Evolutionary conservation across 352 stramenopile genomes (phyloP), one percentile per base, ranked within the genome.

Genomic region (Phytopythium boreale): DNA sequence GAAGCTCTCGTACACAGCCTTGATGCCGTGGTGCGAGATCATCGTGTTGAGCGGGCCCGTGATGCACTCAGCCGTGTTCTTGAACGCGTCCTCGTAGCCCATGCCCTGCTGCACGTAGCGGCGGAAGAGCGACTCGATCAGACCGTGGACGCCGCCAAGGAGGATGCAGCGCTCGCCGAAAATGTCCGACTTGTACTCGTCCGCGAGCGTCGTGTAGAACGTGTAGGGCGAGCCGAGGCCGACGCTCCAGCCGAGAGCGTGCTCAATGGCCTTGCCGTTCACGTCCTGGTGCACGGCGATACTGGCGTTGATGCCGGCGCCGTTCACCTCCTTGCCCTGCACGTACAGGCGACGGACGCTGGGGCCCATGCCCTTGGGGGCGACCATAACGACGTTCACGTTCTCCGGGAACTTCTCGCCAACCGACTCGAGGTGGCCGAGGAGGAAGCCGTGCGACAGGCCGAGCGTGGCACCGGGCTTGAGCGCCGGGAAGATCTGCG

Each of bases 121-220:
- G 41, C 97, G 92, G 92, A 98, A 98, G 26, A 99, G 90, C 62
- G 94, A 95, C 76, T 99, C 97, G 59, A 99, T 95, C 65, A 99
- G 97, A 65, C 94, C 97, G 80, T 99, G 96, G 34, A 99, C 96
- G 57, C 95, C 97, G 66, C 97, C 97, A 11, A 99, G 84, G 31
- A 99, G 83, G 69, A 99, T 98, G 63, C 96, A 96, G 69, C 97
- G 93, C 72, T 99, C 97, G 63, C 97, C 97, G 62, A 98, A 99
- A 76, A 99, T 99, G 86, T 99, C 97, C 67, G 92, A 98, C 75
- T 97, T 97, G 82, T 99, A 99, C 85, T 99, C 97, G 62, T 96
- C 93, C 53, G 88, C 86, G 62, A 99, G 80, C 43, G 94, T 98
- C 51, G 97, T 99, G 82, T 98, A 89, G 83, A 99, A 99, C 71